Evolutionary conservation across 805 yeast species (phyloP).

Genomic region (Wickerhamiella shivajii): DNA sequence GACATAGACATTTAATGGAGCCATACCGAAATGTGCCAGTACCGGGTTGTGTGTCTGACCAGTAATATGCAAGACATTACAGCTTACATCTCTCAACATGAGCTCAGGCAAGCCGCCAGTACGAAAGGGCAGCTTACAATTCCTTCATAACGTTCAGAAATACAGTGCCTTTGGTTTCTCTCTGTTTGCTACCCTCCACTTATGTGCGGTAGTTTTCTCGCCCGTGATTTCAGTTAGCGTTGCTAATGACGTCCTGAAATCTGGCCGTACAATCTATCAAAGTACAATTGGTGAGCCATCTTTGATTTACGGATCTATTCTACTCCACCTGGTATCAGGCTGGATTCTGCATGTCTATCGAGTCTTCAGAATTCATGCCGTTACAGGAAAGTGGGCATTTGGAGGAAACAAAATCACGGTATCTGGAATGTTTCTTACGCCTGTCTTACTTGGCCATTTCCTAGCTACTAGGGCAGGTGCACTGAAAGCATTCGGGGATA

Average conservation of each 20-base stretch:
- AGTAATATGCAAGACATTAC: too few relatives aligned
- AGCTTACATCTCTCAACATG: too few relatives aligned
- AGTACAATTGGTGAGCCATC: constrained; percentile 34
- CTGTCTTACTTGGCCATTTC: constrained; percentile 34
- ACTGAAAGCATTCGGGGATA: constrained; percentile 43
- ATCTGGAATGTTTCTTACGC: constrained; percentile 42
- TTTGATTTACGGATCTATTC: constrained; percentile 32
- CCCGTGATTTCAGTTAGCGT: constrained; percentile 33
- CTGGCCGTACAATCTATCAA: constrained; percentile 49
- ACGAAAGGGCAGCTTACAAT: too few relatives aligned
- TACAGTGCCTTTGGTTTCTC: constrained; percentile 45
- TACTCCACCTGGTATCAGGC: constrained; percentile 41
- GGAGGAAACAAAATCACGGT: constrained; percentile 1
- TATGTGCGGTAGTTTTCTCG: constrained; percentile 36
- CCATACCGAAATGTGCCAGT: too few relatives aligned
- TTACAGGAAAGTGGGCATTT: constrained; percentile 33
- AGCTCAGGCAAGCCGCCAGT: too few relatives aligned
- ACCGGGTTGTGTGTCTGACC: too few relatives aligned
- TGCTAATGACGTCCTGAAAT: constrained; percentile 40
- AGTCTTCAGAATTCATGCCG: constrained; percentile 14
- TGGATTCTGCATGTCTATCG: constrained; percentile 30
- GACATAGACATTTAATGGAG: too few relatives aligned
- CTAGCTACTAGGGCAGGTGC: constrained; percentile 38
- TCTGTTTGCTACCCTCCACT: constrained; percentile 43
- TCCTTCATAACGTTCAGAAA: constrained; percentile 30